These are phyloP conservation scores for Aureobasidium sp. DNA, from an alignment of 2,329 filamentous ascomycete species.

Conservation along the genomic window DNA sequence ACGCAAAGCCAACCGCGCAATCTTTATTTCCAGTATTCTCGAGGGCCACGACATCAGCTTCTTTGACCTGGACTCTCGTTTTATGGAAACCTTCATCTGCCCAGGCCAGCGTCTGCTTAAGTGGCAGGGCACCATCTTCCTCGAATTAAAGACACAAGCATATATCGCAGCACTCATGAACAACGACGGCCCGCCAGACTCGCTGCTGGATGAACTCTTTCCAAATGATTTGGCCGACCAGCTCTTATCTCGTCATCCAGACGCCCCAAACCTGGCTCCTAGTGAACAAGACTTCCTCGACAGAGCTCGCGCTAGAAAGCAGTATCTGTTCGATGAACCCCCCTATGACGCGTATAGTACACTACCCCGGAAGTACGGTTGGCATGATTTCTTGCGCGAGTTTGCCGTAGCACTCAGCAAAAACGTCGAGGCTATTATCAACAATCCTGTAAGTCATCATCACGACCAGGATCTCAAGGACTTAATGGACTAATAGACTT, in stretches of 20 bases:
- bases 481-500: background rate
- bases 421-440: constrained; percentile 41
- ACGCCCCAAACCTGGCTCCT: constrained; percentile 43
- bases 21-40: constrained; percentile 56
- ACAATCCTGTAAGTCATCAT: constrained; percentile 18
- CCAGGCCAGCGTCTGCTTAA: constrained; percentile 50
- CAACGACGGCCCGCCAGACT: constrained; percentile 45
- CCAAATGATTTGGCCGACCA: constrained; percentile 47
- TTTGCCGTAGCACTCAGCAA: constrained; percentile 51
- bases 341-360: constrained; percentile 32
- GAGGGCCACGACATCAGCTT: constrained; percentile 54
- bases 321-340: constrained; percentile 47
- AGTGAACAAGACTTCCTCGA: constrained; percentile 54
- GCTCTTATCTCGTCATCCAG: constrained; percentile 46
- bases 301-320: constrained; percentile 44
- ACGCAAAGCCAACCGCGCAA: constrained; percentile 56
- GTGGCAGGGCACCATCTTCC: constrained; percentile 51
- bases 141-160: constrained; percentile 59
- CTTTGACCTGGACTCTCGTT: constrained; percentile 53
- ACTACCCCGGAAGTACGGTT: constrained; percentile 52
- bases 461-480: no score
- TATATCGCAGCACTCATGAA: constrained; percentile 55
- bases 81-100: constrained; percentile 56
- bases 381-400: constrained; percentile 55
- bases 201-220: constrained; percentile 52